Conservation (phyloP, 805 yeast genomes). For the Kodamaea leandrae region DNA sequence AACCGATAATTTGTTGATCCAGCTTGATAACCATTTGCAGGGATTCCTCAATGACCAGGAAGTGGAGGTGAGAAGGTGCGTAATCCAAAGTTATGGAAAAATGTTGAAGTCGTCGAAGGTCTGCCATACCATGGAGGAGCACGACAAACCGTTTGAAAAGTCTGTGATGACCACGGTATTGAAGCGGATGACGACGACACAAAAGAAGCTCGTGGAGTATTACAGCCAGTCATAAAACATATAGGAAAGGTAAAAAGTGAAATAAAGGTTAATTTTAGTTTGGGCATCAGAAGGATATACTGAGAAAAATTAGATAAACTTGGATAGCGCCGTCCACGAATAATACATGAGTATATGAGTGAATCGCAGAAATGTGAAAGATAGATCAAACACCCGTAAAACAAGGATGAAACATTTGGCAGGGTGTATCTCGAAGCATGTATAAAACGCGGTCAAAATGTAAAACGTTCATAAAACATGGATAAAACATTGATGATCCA, state of each 20-base stretch:
- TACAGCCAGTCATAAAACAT: conserved; percentile 23
- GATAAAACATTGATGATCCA: no score
- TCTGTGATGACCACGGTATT: conserved; percentile 28
- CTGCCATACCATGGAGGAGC: conserved; percentile 15
- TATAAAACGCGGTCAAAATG: no score
- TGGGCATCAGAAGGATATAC: no score
- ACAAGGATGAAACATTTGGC: no score
- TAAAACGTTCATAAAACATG: no score
- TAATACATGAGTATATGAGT: no score
- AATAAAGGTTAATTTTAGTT: conserved; percentile 5
- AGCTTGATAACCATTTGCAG: conserved; percentile 30
- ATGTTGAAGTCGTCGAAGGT: conserved; percentile 21
- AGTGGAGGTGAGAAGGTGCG: conserved; percentile 38
- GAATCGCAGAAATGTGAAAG: no score
- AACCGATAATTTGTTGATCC: conserved; percentile 16
- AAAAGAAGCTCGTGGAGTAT: conserved; percentile 46
- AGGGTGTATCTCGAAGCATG: no score
- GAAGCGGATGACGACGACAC: conserved; percentile 39
- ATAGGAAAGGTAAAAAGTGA: not conserved
- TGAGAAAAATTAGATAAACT: no score
- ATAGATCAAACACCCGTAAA: no score
- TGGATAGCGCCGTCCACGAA: no score
- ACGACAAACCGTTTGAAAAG: conserved; percentile 11
- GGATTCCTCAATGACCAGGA: conserved; percentile 26
- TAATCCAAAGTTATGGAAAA: conserved; percentile 39